phyloP scores from a whole-genome alignment of 2,329 filamentous ascomycete species.

The Chaetoscypha palmicola region DNA sequence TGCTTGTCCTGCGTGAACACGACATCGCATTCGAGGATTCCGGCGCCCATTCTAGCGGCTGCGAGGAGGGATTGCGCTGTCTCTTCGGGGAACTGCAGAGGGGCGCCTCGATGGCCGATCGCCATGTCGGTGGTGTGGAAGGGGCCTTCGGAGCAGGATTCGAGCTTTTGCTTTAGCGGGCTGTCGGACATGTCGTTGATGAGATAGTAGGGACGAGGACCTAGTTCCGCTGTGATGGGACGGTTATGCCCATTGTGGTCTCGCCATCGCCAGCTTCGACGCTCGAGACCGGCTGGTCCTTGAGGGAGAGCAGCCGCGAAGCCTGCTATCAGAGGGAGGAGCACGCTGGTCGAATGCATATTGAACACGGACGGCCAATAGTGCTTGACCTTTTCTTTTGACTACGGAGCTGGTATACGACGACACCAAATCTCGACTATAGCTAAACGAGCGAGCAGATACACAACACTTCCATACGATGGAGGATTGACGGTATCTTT shows the following conservation, averaged over 20 bases:
- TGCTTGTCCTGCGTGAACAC: constrained; percentile 18
- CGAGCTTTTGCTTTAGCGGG: constrained; percentile 16
- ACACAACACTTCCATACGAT: too few relatives aligned
- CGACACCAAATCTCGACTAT: too few relatives aligned
- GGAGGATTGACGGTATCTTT: too few relatives aligned
- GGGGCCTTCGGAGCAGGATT: constrained; percentile 16
- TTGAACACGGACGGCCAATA: too few relatives aligned
- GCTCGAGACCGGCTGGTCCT: neutral
- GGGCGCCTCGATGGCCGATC: constrained; percentile 19
- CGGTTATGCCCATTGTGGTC: neutral
- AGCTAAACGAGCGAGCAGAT: too few relatives aligned
- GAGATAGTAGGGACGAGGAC: constrained; percentile 18
- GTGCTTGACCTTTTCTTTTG: too few relatives aligned
- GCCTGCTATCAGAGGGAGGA: neutral
- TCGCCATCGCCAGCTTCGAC: constrained; percentile 1
- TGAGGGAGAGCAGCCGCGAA: constrained; percentile 3
- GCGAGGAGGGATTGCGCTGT: constrained; percentile 17
- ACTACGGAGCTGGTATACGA: too few relatives aligned
- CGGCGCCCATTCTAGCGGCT: constrained; percentile 18
- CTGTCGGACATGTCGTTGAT: constrained; percentile 19
- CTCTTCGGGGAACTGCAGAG: constrained; percentile 19
- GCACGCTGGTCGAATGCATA: neutral
- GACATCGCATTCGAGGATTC: constrained; percentile 21
- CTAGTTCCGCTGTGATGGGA: constrained; percentile 6
- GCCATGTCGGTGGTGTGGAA: constrained; percentile 10